Evolutionary conservation across 192 early-diverging fungal species (phyloP).

Genomic region (Spizellomyces sp.): DNA sequence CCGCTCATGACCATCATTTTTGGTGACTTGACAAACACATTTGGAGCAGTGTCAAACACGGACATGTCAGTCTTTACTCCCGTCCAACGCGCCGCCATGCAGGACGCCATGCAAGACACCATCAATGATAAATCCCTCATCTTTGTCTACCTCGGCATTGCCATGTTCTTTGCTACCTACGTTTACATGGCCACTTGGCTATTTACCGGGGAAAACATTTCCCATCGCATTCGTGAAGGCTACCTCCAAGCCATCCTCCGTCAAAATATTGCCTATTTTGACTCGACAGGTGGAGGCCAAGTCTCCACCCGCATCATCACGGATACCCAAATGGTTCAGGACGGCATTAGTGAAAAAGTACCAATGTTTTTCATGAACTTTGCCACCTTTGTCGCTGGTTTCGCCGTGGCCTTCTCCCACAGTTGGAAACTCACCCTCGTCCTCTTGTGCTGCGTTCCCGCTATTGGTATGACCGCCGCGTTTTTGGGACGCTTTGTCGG

Average conservation of each 20-base stretch:
- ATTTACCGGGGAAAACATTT: constrained; percentile 54
- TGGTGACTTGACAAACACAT: constrained; percentile 44
- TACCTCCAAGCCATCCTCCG: constrained; percentile 80
- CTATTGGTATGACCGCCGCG: constrained; percentile 56
- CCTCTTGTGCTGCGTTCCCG: constrained; percentile 73
- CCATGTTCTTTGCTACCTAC: constrained; percentile 59
- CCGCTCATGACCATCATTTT: constrained; percentile 48
- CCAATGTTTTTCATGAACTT: constrained; percentile 67
- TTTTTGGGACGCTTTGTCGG: constrained; percentile 31
- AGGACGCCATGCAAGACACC: constrained; percentile 11
- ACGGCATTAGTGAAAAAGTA: constrained; percentile 86
- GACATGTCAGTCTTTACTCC: not conserved
- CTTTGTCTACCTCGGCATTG: constrained; percentile 63
- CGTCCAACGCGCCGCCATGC: not conserved
- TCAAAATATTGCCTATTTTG: constrained; percentile 89
- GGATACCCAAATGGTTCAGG: constrained; percentile 85
- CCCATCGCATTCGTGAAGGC: constrained; percentile 71
- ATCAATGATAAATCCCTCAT: constrained; percentile 36
- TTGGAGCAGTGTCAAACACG: constrained; percentile 5
- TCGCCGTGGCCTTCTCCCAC: constrained; percentile 72
- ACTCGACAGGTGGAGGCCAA: constrained; percentile 81
- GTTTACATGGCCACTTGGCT: constrained; percentile 60
- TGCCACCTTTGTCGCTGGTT: constrained; percentile 71
- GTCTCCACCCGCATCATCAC: constrained; percentile 84
- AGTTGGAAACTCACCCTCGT: constrained; percentile 81